Evolutionary conservation across 371 early-diverging fungal species (phyloP), one percentile per base, ranked within the genome.

Genomic region (Umbelopsis sp.): DNA sequence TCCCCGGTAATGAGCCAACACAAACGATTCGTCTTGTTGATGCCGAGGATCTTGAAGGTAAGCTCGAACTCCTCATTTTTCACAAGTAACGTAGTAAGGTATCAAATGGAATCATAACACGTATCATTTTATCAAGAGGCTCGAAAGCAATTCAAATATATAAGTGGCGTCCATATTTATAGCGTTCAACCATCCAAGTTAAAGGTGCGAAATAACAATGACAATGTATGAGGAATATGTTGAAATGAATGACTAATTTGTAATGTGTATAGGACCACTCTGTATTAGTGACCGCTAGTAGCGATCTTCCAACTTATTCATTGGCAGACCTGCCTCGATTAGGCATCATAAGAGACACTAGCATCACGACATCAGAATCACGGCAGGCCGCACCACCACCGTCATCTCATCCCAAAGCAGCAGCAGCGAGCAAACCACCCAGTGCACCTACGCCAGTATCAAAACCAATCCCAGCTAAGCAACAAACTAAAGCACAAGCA

Each of bases 41-140:
- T 35, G 57, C 57, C 11, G 57, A 57, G 29, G 57, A 57, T 57
- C 37, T 57, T 3, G 57, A 57, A 57, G 57, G 57, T 57, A 35
- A 2, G 24, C 11, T 24, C 9, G 1, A 35, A n/a, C 14, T 5
- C 22, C 10, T 29, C 11, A 18, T 29, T 25, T 16, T 16, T 1
- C 35, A 18, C 1, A 35, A 0, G 4, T 35, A 0, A 2, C 0
- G 18, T 0, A 57, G 0, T 29, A 37, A 38, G 11, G 12, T 35
- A n/a, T 12, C 41, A 41, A 12, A 41, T 10, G 41, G 41, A 41
- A 41, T 10, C 7, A 25, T 32, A 57, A 57, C 18, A n/a, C 18
- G 22, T 35, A 35, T 16, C n/a, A 16, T 57, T 22, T 57, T 22
- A 22, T 22, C 22, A 22, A 57, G 57, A 57, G 57, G 57, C 29